Base-by-base conservation (phyloP, 768 basidiomycete species). In the Kwoniella heveanensis region DNA sequence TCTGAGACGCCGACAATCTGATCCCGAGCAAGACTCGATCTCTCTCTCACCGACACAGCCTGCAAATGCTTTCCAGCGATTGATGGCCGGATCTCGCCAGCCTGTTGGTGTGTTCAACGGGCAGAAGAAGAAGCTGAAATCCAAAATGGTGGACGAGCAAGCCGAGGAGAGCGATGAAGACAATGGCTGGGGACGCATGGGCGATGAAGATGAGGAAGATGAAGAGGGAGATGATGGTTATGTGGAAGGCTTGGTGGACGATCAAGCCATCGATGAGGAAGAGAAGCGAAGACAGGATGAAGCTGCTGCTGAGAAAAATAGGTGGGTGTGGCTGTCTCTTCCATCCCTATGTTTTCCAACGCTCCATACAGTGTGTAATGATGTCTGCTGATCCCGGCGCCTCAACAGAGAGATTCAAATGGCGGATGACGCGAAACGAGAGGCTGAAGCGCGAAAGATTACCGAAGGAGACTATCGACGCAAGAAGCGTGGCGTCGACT, bases 121-220 rank as follows among this genome's bases (percentile, higher is more conserved):
- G 15, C 60, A 39, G 15, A 22, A 21, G 29, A 65, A 57, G 48
- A 67, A 58, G 36, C 6, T 22, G 17, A 60, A 52, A 22, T 55
- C 55, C 12, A 65, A 54, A 19, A 64, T 78, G 36, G 62, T 76
- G 37, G 74, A 76, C 19, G 73, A 63, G 26, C 68, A 78, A 58
- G 77, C 77, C 2, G 75, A 73, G 52, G 77, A 78, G 48, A 73
- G 71, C 48, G 77, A 75, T 21, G 77, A 78, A 47, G 77, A 77
- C 30, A 67, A 70, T 57, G 73, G 71, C 10, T 78, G 73, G 68
- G 72, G 49, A n/a, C 26, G 52, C 19, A 36, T 60, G 21, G 63
- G 61, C 9, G 54, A 48, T 15, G 62, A 15, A 12, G 67, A 58
- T 8, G 70, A 67, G 24, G 72, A 68, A 5, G 76, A 78, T 22